A percentile compares a stretch with the other conserved stretches of the same genome.
phyloP scores from a whole-genome alignment of 495 filamentous ascomycete genomes.

The Aspergillus saccharolyticus region DNA sequence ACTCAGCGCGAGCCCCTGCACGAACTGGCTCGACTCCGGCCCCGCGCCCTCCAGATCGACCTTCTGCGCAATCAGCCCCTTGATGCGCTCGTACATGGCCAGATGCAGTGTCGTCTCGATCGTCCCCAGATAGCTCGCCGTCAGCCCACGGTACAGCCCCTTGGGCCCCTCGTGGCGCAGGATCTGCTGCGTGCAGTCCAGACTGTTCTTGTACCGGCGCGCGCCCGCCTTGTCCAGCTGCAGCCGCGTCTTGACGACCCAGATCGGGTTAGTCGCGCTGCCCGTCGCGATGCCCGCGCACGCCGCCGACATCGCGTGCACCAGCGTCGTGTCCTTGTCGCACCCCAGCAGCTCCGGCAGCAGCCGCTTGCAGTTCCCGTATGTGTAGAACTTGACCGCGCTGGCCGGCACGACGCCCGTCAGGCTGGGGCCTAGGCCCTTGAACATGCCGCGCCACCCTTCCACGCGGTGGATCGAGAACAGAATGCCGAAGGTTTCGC shows the following conservation, averaged over 20 bases:
- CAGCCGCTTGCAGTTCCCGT: constrained; percentile 80
- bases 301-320: constrained; percentile 70
- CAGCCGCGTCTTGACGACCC: constrained; percentile 84
- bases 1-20: constrained; percentile 44
- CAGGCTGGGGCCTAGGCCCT: constrained; percentile 82
- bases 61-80: constrained; percentile 55
- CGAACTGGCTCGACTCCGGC: constrained; percentile 26
- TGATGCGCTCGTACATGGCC: constrained; percentile 83
- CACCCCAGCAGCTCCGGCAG: constrained; percentile 53
- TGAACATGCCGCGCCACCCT: constrained; percentile 81
- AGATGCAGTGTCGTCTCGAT: constrained; percentile 83
- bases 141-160: constrained; percentile 80
- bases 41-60: constrained; percentile 36
- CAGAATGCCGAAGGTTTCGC: constrained; percentile 78
- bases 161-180: constrained; percentile 68
- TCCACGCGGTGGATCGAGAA: constrained; percentile 69
- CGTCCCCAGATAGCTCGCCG: constrained; percentile 80
- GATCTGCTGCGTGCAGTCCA: constrained; percentile 75
- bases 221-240: constrained; percentile 75
- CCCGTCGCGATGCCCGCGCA: constrained; percentile 73
- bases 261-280: constrained; percentile 88
- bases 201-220: constrained; percentile 73
- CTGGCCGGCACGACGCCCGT: constrained; percentile 82
- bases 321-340: constrained; percentile 53
- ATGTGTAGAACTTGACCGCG: constrained; percentile 83